Evolutionary conservation across 192 early-diverging fungal species (phyloP), one percentile per base, ranked within the genome.

Genomic region (Backusella tarrabulga): DNA sequence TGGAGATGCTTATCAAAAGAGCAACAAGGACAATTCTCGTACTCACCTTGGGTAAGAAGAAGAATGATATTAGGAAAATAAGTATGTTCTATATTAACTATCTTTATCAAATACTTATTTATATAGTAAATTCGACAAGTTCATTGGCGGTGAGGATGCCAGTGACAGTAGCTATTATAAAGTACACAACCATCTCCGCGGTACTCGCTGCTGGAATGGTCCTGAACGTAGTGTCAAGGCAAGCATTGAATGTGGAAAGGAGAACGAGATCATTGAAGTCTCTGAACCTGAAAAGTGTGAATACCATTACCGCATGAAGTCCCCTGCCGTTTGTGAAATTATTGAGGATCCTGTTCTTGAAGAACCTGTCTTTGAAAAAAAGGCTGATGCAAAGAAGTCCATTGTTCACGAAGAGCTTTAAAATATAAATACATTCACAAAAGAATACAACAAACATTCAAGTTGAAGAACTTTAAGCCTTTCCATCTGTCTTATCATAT

Each of bases 241-340:
- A 14, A 73, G 74, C 34, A 84, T 98, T 40, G 91, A 92, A 74
- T 99, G 98, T 82, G 95, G 93, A 0, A 74, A 78, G 0, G 85
- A 88, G 7, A 94, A 91, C 52, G 79, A 88, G 76, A 80, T 98
- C 19, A 38, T 92, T 0, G 82, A 87, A 8, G 93, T 98, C 1
- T 76, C 89, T 3, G 98, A 99, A 83, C 97, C 95, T 11, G 93
- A 88, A 74, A 97, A 97, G 85, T 99, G 98, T 83, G 97, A 97
- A 84, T 99, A 99, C 77, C 77, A 85, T 11, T 91, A 95, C 68
- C 85, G 80, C 54, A 85, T 98, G 82, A 79, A 82, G 34, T 88
- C 94, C 0, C 97, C 97, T 5, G 95, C 94, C 74, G 95, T 90
- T 3, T 99, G 97, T 80, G 52, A 50, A 14, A 75, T 82, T 14